Evolutionary conservation across 2,329 filamentous ascomycete species (phyloP).

Genomic region (Sporothrix variecibatus): DNA sequence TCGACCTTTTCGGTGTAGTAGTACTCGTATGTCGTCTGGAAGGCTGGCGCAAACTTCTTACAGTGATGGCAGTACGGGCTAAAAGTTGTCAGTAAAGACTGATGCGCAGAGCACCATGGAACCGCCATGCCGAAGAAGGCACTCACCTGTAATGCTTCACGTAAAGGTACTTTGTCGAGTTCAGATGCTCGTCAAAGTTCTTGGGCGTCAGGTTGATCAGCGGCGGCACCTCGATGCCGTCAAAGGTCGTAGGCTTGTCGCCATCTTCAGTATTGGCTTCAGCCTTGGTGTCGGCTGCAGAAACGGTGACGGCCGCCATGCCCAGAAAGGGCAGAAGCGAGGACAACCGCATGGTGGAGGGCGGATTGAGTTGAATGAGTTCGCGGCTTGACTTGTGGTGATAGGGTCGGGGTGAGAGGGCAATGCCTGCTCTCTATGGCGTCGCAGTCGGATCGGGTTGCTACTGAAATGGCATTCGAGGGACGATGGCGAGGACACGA

Average conservation of each 20-base stretch:
- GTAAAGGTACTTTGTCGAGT: constrained; percentile 54
- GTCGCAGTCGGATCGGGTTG: neutral
- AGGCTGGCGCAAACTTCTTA: constrained; percentile 75
- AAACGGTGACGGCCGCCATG: constrained; percentile 45
- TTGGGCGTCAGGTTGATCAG: constrained; percentile 60
- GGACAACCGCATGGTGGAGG: constrained; percentile 47
- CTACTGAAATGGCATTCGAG: constrained; percentile 3
- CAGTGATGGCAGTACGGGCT: constrained; percentile 72
- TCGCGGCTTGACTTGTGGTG: neutral
- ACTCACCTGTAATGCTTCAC: constrained; percentile 70
- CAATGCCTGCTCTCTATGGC: neutral
- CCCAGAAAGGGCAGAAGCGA: constrained; percentile 51
- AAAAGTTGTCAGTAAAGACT: neutral
- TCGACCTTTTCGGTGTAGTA: constrained; percentile 79
- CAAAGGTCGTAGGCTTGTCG: constrained; percentile 60
- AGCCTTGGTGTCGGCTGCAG: constrained; percentile 30
- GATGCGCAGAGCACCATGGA: neutral
- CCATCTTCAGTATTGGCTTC: constrained; percentile 40
- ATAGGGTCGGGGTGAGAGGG: neutral
- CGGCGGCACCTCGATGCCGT: constrained; percentile 66
- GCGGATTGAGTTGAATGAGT: neutral
- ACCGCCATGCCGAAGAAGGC: neutral
- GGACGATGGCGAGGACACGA: neutral
- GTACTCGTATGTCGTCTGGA: constrained; percentile 92
- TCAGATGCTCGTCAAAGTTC: constrained; percentile 59